Evolutionary conservation across 306 rosid genomes (phyloP).

Genomic region (Begonia fuchsioides): DNA sequence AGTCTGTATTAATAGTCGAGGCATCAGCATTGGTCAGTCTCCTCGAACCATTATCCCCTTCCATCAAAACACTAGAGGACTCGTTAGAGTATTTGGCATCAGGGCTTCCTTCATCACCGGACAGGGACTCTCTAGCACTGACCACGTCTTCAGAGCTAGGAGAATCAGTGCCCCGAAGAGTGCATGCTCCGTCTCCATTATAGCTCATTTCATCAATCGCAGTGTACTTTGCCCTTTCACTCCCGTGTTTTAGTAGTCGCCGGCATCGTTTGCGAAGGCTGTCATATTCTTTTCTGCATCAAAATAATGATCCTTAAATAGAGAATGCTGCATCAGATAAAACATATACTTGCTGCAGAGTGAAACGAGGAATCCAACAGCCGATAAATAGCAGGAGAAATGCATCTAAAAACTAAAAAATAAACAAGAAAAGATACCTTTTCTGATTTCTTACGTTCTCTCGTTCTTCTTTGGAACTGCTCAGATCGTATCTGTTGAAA

Average conservation of each 20-base stretch:
- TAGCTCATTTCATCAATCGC: constrained; percentile 37
- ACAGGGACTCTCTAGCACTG: constrained; percentile 84
- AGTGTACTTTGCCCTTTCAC: constrained; percentile 40
- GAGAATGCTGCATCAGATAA: constrained; percentile 5
- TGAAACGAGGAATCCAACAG: too few relatives aligned
- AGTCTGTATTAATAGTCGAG: constrained; percentile 47
- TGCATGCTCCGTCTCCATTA: constrained; percentile 38
- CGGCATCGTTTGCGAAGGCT: constrained; percentile 72
- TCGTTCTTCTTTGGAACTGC: constrained; percentile 75
- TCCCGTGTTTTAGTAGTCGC: constrained; percentile 37
- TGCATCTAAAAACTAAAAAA: constrained; percentile 2
- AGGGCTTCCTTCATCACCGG: constrained; percentile 71
- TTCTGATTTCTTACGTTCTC: constrained; percentile 44
- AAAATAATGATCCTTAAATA: constrained; percentile 7
- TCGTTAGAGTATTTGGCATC: constrained; percentile 49
- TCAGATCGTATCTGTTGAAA: constrained; percentile 69
- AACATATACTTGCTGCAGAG: not conserved
- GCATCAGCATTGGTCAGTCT: constrained; percentile 40
- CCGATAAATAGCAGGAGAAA: constrained; percentile 2
- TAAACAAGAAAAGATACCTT: constrained; percentile 34
- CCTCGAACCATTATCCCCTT: constrained; percentile 44
- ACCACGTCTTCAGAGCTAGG: constrained; percentile 91
- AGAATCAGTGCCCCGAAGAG: constrained; percentile 51
- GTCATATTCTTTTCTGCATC: constrained; percentile 77
- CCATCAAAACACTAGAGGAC: constrained; percentile 50